Conservation (phyloP, 257 asterid species). For the Leonotis leonurus region DNA sequence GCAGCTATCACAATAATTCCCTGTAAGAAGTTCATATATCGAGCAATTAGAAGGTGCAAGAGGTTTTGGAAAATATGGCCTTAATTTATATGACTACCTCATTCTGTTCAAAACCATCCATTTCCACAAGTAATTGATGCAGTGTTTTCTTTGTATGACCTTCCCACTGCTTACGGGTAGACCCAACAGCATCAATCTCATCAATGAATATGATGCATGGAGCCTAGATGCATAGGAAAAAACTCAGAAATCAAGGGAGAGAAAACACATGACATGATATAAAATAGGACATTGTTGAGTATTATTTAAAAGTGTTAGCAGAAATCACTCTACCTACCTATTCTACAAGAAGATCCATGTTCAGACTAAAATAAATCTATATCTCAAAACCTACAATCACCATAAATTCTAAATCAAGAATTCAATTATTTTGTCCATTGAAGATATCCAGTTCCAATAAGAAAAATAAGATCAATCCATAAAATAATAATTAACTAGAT, state of each 20-base stretch:
- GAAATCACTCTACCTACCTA: not conserved
- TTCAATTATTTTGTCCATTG: not conserved
- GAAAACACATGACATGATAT: not conserved
- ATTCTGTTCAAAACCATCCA: conserved; percentile 99
- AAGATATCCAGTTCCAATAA: not conserved
- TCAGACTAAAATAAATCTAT: not conserved
- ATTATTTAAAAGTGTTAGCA: not conserved
- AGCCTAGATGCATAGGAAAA: conserved; percentile 46
- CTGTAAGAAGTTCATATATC: conserved; percentile 29
- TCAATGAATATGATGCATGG: conserved; percentile 97
- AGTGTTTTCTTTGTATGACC: conserved; percentile 97
- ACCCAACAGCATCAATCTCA: conserved; percentile 97
- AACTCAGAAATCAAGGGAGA: conserved; percentile 12
- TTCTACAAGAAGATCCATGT: not conserved
- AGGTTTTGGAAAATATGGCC: not conserved
- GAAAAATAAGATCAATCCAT: not conserved
- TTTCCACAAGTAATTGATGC: conserved; percentile 93
- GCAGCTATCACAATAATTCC: conserved; percentile 97
- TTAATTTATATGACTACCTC: conserved; percentile 42
- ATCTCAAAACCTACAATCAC: not conserved
- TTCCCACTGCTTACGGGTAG: conserved; percentile 98
- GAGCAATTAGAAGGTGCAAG: conserved; percentile 15
- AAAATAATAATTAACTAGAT: not conserved
- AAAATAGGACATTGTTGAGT: not conserved
- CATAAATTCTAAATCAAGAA: not conserved